Conservation (phyloP, 2,329 filamentous ascomycete genomes). For the Aureobasidium musti region DNA sequence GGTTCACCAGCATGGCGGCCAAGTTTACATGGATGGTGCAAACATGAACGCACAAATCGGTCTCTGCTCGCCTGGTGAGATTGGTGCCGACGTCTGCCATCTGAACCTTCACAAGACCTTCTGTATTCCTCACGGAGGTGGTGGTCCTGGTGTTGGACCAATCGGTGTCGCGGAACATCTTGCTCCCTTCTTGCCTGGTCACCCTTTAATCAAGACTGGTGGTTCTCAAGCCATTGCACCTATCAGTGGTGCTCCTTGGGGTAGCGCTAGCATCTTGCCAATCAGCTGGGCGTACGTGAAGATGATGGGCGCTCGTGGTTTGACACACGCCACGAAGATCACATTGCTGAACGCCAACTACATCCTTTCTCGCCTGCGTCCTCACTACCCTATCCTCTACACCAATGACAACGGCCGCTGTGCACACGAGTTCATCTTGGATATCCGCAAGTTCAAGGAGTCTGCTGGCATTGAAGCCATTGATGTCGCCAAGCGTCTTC, state of each 20-base stretch:
- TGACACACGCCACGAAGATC: constrained; percentile 87
- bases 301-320: constrained; percentile 81
- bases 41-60: constrained; percentile 99
- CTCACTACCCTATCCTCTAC: constrained; percentile 89
- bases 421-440: constrained; percentile 96
- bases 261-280: constrained; percentile 86
- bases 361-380: constrained; percentile 81
- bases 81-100: constrained; percentile 95
- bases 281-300: constrained; percentile 96
- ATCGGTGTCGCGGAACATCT: constrained; percentile 89
- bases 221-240: constrained; percentile 64
- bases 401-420: constrained; percentile 86
- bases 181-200: constrained; percentile 71
- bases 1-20: constrained; percentile 83
- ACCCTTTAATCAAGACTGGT: constrained; percentile 61
- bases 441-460: constrained; percentile 81
- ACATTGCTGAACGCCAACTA: constrained; percentile 98
- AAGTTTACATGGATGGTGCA: constrained; percentile 98
- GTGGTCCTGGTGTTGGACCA: constrained; percentile 88
- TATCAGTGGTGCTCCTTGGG: constrained; percentile 80
- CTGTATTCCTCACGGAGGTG: constrained; percentile 95
- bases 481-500: constrained; percentile 92
- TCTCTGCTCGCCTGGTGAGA: constrained; percentile 89
- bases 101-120: constrained; percentile 98
- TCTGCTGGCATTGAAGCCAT: constrained; percentile 84